These are phyloP conservation scores for Leptographium lundbergii DNA, from an alignment of 2,329 filamentous ascomycete species.

Conservation along the genomic window DNA sequence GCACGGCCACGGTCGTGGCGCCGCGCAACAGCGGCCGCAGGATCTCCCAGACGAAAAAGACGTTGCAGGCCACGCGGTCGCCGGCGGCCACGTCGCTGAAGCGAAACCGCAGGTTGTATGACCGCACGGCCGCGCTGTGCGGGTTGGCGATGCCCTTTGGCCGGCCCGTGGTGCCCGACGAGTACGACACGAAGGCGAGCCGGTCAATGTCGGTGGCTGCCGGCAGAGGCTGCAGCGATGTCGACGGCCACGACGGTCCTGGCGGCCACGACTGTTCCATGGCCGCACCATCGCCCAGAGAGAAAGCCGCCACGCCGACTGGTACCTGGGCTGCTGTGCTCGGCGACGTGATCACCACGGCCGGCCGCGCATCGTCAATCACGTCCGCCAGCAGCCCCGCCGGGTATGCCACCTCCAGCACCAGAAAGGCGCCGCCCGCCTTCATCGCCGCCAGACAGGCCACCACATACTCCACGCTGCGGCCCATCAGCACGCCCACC, in stretches of 20 bases:
- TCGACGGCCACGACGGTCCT: background rate
- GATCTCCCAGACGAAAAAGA: slow-evolving; percentile 82
- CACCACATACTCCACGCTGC: slow-evolving; percentile 69
- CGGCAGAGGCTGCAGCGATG: slow-evolving; percentile 14
- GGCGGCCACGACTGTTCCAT: background rate
- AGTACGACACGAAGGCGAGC: slow-evolving; percentile 70
- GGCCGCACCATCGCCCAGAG: slow-evolving; percentile 37
- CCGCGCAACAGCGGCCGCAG: slow-evolving; percentile 63
- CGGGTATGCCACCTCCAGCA: slow-evolving; percentile 69
- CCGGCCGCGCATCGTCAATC: slow-evolving; percentile 60
- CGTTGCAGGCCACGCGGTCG: slow-evolving; percentile 75
- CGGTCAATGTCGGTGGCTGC: slow-evolving; percentile 57
- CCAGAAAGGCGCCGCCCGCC: slow-evolving; percentile 68
- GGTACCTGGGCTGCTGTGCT: slow-evolving; percentile 55
- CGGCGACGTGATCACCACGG: slow-evolving; percentile 55
- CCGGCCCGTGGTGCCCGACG: slow-evolving; percentile 63
- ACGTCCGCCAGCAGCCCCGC: slow-evolving; percentile 62
- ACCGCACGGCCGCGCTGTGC: slow-evolving; percentile 59
- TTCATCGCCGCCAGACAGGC: slow-evolving; percentile 66
- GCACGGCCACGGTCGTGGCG: slow-evolving; percentile 62
- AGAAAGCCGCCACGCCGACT: slow-evolving; percentile 47
- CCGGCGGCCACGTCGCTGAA: slow-evolving; percentile 57
- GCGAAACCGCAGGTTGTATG: slow-evolving; percentile 60
- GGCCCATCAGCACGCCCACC: slow-evolving; percentile 62
- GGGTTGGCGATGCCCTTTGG: slow-evolving; percentile 77